Evolutionary conservation across 768 basidiomycete species (phyloP).

Genomic region (Porphyrellus cyaneotinctus): DNA sequence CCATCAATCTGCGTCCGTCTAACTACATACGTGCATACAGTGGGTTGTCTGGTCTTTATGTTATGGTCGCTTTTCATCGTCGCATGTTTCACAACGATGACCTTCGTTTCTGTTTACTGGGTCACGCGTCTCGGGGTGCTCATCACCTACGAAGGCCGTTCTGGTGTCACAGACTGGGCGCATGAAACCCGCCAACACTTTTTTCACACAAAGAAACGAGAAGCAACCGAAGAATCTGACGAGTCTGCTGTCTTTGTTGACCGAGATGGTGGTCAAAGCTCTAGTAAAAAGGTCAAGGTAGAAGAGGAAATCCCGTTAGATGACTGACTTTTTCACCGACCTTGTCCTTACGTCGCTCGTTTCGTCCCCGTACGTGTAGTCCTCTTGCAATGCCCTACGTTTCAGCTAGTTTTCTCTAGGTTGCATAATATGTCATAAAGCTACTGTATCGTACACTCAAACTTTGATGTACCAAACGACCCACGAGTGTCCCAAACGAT

Average conservation of each 20-base stretch:
- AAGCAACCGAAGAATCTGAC: conserved; percentile 25
- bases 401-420: neutral
- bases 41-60: conserved; percentile 31
- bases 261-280: conserved; percentile 11
- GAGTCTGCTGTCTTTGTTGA: conserved; percentile 24
- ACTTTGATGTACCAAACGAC: conserved; percentile 3
- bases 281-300: conserved; percentile 22
- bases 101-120: conserved; percentile 31
- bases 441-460: conserved; percentile 15
- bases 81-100: conserved; percentile 33
- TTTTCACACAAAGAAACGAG: conserved; percentile 9
- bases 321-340: neutral
- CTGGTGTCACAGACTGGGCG: conserved; percentile 30
- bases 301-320: conserved; percentile 11
- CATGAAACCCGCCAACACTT: conserved; percentile 26
- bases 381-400: neutral
- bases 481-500: conserved; percentile 1
- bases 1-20: neutral
- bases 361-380: neutral
- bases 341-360: neutral
- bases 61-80: conserved; percentile 32
- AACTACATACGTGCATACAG: conserved; percentile 18
- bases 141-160: conserved; percentile 32
- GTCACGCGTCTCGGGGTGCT: conserved; percentile 33
- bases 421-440: no score